phyloP scores from a whole-genome alignment of 208 protist species.

The Leishmania gerbilli region DNA sequence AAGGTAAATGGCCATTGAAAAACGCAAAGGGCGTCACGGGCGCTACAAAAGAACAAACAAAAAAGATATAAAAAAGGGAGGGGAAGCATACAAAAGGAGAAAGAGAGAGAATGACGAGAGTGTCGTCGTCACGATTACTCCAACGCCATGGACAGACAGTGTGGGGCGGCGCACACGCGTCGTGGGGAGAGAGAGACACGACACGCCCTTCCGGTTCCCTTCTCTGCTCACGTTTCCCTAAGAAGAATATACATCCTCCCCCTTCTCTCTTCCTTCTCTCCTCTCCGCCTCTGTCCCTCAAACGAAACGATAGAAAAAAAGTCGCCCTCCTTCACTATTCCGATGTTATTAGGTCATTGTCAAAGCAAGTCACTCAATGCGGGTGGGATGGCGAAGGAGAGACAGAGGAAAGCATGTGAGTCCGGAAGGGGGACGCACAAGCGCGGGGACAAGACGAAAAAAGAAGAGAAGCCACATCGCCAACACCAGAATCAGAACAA shows the following conservation, averaged over 20 bases:
- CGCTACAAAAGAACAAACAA: not conserved
- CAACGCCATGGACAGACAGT: not conserved
- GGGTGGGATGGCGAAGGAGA: not conserved
- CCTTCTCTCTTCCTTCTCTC: too few species aligned
- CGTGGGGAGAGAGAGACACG: not conserved
- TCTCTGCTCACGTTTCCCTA: not conserved
- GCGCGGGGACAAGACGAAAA: not conserved
- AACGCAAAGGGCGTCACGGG: not conserved
- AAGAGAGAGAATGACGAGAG: not conserved
- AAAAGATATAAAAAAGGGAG: not conserved
- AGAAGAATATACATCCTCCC: too few species aligned
- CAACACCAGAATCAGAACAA: not conserved
- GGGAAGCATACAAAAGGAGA: too few species aligned
- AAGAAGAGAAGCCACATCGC: not conserved
- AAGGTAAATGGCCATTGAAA: not conserved
- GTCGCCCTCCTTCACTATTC: not conserved
- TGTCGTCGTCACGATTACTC: not conserved
- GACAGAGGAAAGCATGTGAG: not conserved
- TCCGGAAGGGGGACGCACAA: not conserved
- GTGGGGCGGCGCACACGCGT: not conserved
- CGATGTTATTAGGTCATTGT: not conserved
- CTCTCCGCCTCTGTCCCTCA: too few species aligned
- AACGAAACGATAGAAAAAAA: not conserved
- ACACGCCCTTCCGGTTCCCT: not conserved
- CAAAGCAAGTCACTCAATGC: not conserved